These are phyloP conservation scores for Fusarium sambucinum DNA, from an alignment of 2,329 filamentous ascomycete genomes.

Conservation along the genomic window DNA sequence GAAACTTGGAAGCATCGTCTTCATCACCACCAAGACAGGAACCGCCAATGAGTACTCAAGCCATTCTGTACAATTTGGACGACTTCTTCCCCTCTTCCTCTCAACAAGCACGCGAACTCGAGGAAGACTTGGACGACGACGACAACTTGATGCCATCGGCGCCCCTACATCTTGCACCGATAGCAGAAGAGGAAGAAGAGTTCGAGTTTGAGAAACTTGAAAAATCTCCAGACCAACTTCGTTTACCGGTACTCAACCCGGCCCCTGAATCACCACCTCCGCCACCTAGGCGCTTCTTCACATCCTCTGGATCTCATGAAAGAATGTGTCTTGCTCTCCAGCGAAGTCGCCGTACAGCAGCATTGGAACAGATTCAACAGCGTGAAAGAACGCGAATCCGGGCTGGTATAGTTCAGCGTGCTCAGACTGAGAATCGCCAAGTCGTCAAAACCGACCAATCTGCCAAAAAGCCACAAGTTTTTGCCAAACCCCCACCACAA, in stretches of 20 bases:
- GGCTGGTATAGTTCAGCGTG: conserved; percentile 31
- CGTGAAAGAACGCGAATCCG: conserved; percentile 44
- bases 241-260: conserved; percentile 28
- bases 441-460: conserved; percentile 2
- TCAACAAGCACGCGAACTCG: conserved; percentile 67
- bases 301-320: conserved; percentile 54
- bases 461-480: neutral
- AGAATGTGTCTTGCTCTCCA: conserved; percentile 52
- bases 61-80: conserved; percentile 65
- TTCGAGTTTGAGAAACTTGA: conserved; percentile 30
- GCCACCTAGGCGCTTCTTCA: conserved; percentile 52
- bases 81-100: conserved; percentile 69
- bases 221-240: conserved; percentile 20
- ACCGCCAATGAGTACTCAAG: conserved; percentile 62
- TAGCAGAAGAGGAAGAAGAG: conserved; percentile 29
- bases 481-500: neutral
- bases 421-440: conserved; percentile 24
- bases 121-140: conserved; percentile 50
- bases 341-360: conserved; percentile 53
- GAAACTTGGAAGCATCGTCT: conserved; percentile 25
- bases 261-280: conserved; percentile 23
- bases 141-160: conserved; percentile 12
- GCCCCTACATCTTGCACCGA: conserved; percentile 17
- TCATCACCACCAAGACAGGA: conserved; percentile 35
- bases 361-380: conserved; percentile 48